Base-by-base conservation (phyloP, 176 grass and related monocot genomes). In the Areca catechu region DNA sequence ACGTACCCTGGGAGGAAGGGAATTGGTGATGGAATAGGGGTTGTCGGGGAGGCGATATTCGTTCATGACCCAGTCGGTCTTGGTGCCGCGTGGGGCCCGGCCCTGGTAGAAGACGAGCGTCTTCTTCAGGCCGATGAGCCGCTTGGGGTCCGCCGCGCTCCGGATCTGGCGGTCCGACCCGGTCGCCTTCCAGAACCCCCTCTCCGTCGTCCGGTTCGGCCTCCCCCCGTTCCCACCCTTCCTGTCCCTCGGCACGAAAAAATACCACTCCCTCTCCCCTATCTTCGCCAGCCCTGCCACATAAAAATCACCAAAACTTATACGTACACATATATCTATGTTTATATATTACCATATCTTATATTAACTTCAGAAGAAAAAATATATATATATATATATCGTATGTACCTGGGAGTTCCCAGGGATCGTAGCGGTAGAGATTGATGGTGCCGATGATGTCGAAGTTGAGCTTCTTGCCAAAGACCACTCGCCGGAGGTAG, bases 261-360 rank as follows among this genome's bases (percentile, higher is more conserved):
- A 95, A 74, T 95, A 95, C 90, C 90, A 95, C 58, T 95, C 90
- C 56, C 85, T 76, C 83, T 95, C 90, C 34, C 90, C 90, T 63
- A 86, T 86, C 75, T 79, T 85, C 22, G 90, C 90, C 83, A 95
- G 50, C 10, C 25, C 79, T 79, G 48, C 34, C 34, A 2, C 34
- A 29, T 29, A 29, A 5, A 29, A 29, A 29, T 29, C 27, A 7
- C 27, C 27, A 29, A 29, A 24, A 24, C 2, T 24, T 24, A 24
- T 1, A 24, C 4, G 5, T 27, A 27, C 5, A 27, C 4, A 27
- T 27, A 27, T 27, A 27, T 27, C 4, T 27, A 27, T 5, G 5
- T 27, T 5, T 5, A 27, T 27, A 5, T 5, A 5, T 24, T 4
- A 5, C 25, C 25, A 27, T 27, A 27, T 27, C 27, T 25, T 25